Evolutionary conservation across 1,284 basidiomycete species (phyloP), one percentile per base, ranked within the genome.

Genomic region (Xerocomus nothofagi): DNA sequence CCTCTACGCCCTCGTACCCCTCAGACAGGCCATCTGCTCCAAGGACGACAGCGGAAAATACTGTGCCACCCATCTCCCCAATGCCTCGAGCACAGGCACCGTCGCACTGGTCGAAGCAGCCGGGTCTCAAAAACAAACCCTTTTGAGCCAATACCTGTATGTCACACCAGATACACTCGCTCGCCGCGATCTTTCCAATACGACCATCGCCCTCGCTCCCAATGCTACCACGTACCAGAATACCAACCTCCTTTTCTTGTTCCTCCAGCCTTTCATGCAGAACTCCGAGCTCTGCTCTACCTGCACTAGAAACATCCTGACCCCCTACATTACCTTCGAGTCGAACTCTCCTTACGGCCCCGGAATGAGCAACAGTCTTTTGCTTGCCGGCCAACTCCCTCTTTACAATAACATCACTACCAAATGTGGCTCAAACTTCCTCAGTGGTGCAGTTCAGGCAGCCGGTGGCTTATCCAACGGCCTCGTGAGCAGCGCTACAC

Each of bases 171-270:
- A 44, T 29, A 32, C 69, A 49, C 44, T 66, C 47, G 54, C 64
- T 60, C 56, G 69, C 61, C 60, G 69, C 56, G 58, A 60, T 58
- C 52, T 32, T 33, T 53, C 53, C 39, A 66, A 56, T 23, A 18
- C 51, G 8, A 57, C 65, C 47, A 50, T 69, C 30, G 68, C 70
- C 32, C 57, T 79, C 37, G 60, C 73, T 17, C 88, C 90, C 55
- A 89, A 93, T 74, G 70, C 77, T 33, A 79, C 80, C 11, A 84
- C 83, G 15, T 92, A 81, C 76, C 62, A 71, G 51, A 48, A 62
- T 31, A 77, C 77, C 67, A 88, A 88, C 74, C 70, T 95, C 45
- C 74, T 82, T 34, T 95, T 92, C 87, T 73, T 96, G 58, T 84
- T 88, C 83, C 78, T 90, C 61, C 67, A 76, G 47, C 73, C 85